Conservation (phyloP, 2,329 filamentous ascomycete species). For the Sporothrix euskadiensis region DNA sequence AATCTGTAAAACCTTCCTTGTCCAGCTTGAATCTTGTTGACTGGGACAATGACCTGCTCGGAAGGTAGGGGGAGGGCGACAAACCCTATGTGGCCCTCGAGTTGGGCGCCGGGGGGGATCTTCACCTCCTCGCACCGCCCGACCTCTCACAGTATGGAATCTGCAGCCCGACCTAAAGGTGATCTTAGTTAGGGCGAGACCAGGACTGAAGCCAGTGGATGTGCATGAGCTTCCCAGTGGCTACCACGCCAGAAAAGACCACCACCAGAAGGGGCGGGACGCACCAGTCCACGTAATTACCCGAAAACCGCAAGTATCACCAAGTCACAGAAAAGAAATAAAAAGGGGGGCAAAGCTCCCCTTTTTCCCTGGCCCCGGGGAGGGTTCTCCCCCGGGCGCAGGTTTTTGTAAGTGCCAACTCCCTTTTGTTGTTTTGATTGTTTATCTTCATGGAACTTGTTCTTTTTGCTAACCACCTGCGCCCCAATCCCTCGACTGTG, state of each 20-base stretch:
- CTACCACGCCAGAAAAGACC: neutral
- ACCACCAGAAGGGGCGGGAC: slow-evolving; percentile 10
- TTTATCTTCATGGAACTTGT: neutral
- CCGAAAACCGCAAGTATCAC: neutral
- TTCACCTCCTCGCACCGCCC: neutral
- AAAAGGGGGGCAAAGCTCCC: neutral
- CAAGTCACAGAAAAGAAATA: neutral
- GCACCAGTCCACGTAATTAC: neutral
- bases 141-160: neutral
- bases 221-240: neutral
- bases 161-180: neutral
- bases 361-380: neutral
- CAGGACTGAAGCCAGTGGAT: neutral
- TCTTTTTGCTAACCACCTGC: neutral
- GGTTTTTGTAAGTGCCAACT: neutral
- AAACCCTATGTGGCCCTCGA: slow-evolving; percentile 5
- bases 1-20: slow-evolving; percentile 11
- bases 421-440: neutral
- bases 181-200: neutral
- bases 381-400: neutral
- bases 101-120: neutral
- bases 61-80: slow-evolving; percentile 14
- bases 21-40: neutral
- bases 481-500: neutral
- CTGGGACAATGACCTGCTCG: slow-evolving; percentile 5